phyloP scores from a whole-genome alignment of 164 flowering plant genomes.

The Echeveria elegans region DNA sequence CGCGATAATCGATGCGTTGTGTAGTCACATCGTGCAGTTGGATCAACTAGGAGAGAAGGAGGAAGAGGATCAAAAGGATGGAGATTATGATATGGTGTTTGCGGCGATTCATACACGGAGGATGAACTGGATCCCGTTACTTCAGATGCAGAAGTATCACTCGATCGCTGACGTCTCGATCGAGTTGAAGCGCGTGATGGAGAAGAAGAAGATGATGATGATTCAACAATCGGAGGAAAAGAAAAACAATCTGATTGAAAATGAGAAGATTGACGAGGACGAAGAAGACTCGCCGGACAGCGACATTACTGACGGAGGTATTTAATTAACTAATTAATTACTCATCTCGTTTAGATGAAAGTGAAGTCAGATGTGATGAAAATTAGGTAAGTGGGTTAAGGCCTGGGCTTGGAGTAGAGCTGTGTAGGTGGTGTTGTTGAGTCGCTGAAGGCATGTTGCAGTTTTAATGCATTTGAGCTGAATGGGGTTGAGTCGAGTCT shows the following conservation, averaged over 20 bases:
- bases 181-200: slow-evolving; percentile 33
- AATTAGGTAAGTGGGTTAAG: not conserved
- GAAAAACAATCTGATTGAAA: slow-evolving; percentile 9
- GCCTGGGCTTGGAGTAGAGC: too few relatives aligned
- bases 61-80: slow-evolving; percentile 8
- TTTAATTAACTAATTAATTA: slow-evolving; percentile 10
- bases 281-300: slow-evolving; percentile 52
- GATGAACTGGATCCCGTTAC: slow-evolving; percentile 86
- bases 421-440: not conserved
- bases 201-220: slow-evolving; percentile 12
- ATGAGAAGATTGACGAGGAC: slow-evolving; percentile 16
- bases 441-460: slow-evolving; percentile 10
- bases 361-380: not conserved
- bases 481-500: too few relatives aligned
- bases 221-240: too few relatives aligned
- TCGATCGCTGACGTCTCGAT: slow-evolving; percentile 70
- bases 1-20: slow-evolving; percentile 87
- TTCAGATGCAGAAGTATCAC: slow-evolving; percentile 87
- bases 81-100: slow-evolving; percentile 62
- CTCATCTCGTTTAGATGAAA: too few relatives aligned
- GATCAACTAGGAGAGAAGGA: slow-evolving; percentile 10
- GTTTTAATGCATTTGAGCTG: too few relatives aligned
- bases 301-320: slow-evolving; percentile 60
- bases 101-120: slow-evolving; percentile 74
- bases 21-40: slow-evolving; percentile 51